phyloP scores from a whole-genome alignment of 805 yeast genomes.

The Starmerella vaccinii region DNA sequence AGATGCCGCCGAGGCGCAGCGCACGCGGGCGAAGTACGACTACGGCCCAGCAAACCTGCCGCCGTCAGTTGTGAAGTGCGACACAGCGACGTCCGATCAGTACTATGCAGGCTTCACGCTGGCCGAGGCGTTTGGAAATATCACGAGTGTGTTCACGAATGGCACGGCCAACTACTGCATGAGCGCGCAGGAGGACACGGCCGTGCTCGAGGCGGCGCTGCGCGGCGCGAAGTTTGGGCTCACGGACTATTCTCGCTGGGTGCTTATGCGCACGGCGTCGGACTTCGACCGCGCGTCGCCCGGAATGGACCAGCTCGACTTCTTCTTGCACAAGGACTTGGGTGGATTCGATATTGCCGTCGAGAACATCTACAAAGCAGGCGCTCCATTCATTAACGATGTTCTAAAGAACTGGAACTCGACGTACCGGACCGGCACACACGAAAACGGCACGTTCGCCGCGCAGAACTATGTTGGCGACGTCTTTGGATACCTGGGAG shows the following conservation, averaged over 20 bases:
- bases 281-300: conserved; percentile 50
- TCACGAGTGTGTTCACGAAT: conserved; percentile 43
- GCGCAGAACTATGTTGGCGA: conserved; percentile 54
- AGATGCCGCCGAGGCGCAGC: conserved; percentile 39
- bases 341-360: conserved; percentile 45
- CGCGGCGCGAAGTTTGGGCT: conserved; percentile 47
- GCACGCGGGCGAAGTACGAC: conserved; percentile 41
- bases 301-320: conserved; percentile 35
- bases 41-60: conserved; percentile 41
- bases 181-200: conserved; percentile 60
- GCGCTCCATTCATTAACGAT: conserved; percentile 46
- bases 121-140: conserved; percentile 42
- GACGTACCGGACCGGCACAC: conserved; percentile 21
- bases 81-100: conserved; percentile 49
- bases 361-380: conserved; percentile 44
- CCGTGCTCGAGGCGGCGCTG: conserved; percentile 48
- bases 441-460: conserved; percentile 22
- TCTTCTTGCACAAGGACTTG: conserved; percentile 41
- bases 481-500: conserved; percentile 45
- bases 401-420: conserved; percentile 38
- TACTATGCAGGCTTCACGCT: conserved; percentile 48
- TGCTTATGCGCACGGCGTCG: conserved; percentile 51
- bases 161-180: conserved; percentile 50
- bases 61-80: conserved; percentile 46
- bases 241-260: conserved; percentile 48